Evolutionary conservation across 1,284 basidiomycete species (phyloP).

Genomic region (Polyporus tsugae): DNA sequence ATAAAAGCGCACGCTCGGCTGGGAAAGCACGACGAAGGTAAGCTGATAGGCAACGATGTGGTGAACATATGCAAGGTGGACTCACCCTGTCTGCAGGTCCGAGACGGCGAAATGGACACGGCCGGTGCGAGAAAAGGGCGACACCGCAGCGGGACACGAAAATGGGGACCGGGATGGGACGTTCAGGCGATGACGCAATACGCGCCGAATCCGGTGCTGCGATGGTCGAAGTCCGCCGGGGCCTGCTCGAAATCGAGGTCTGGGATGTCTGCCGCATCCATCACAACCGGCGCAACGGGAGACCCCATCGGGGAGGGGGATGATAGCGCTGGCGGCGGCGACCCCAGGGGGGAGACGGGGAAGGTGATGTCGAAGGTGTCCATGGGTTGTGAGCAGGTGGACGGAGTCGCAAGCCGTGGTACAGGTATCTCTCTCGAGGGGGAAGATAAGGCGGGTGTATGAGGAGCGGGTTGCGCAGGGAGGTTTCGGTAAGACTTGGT

Average conservation of each 20-base stretch:
- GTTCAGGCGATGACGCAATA: conserved; percentile 11
- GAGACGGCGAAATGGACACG: background rate
- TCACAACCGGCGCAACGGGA: background rate
- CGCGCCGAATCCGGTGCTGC: conserved; percentile 15
- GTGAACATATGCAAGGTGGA: background rate
- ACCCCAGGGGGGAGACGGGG: too few relatives aligned
- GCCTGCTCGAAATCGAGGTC: conserved; percentile 3
- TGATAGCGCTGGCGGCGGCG: too few relatives aligned
- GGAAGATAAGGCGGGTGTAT: too few relatives aligned
- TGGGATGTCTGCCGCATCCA: background rate
- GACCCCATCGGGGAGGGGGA: background rate
- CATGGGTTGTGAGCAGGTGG: too few relatives aligned
- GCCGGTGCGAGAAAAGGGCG: background rate
- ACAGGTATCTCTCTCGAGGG: too few relatives aligned
- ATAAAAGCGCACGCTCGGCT: conserved; percentile 8
- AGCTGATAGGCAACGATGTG: background rate
- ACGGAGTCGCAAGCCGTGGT: too few relatives aligned
- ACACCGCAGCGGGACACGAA: background rate
- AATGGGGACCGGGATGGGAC: background rate
- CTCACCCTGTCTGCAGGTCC: conserved; percentile 5
- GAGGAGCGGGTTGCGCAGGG: too few relatives aligned
- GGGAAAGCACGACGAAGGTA: background rate
- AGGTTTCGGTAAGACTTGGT: too few relatives aligned
- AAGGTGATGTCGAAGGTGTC: conserved; percentile 10
- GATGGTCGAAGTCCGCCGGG: conserved; percentile 17